Conservation (phyloP, 345 rosid species). For the Pugionium dolabratum region DNA sequence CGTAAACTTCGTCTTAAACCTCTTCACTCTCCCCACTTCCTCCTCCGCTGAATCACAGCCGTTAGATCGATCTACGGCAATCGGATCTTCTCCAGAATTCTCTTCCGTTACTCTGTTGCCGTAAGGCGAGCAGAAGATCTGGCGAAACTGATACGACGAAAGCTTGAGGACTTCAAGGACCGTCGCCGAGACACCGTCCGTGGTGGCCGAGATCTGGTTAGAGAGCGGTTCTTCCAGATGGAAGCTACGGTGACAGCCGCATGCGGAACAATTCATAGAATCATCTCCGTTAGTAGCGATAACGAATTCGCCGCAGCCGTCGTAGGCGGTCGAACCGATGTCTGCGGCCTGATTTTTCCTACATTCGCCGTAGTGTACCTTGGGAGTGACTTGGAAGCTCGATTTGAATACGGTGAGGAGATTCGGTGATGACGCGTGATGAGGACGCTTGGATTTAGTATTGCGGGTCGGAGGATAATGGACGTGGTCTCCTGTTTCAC, state of each 20-base stretch:
- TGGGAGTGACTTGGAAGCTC: background rate
- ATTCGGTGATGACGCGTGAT: conserved; percentile 14
- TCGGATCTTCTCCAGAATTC: background rate
- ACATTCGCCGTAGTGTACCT: conserved; percentile 24
- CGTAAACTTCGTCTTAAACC: conserved; percentile 62
- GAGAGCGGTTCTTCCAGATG: conserved; percentile 9
- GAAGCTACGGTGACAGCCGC: conserved; percentile 32
- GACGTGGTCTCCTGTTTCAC: conserved; percentile 31
- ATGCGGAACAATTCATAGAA: conserved; percentile 17
- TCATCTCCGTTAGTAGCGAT: background rate
- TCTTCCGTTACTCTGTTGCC: background rate
- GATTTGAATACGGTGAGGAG: conserved; percentile 1
- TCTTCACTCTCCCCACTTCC: conserved; percentile 47
- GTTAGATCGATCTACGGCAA: background rate
- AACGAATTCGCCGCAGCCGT: conserved; percentile 41
- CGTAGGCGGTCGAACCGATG: conserved; percentile 16
- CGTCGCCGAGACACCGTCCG: background rate
- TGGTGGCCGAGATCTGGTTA: background rate
- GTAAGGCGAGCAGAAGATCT: conserved; percentile 37
- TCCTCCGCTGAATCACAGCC: conserved; percentile 2
- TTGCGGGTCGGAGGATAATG: conserved; percentile 23
- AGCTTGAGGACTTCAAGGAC: conserved; percentile 26
- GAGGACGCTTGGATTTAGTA: background rate
- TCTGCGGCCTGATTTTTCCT: conserved; percentile 28
- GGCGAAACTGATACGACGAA: background rate